phyloP scores from a whole-genome alignment of 306 rosid species.

The Styphnolobium japonicum region DNA sequence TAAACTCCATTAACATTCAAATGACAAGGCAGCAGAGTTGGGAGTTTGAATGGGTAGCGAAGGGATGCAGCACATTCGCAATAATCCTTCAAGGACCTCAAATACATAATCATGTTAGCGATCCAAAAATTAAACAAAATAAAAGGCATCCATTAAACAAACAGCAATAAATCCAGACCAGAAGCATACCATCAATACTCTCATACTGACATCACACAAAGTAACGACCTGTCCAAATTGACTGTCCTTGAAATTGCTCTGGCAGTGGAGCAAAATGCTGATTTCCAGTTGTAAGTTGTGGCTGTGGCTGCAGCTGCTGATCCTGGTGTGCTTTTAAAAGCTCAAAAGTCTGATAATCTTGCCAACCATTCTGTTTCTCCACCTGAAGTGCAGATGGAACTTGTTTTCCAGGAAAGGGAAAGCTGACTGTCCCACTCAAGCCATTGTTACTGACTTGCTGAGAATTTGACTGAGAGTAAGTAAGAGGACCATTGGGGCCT shows the following conservation, averaged over 20 bases:
- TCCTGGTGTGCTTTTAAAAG: conserved; percentile 57
- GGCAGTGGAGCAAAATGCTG: conserved; percentile 60
- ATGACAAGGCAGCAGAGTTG: conserved; percentile 63
- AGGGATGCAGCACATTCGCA: conserved; percentile 56
- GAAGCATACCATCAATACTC: conserved; percentile 62
- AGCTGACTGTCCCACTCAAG: conserved; percentile 50
- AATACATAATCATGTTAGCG: conserved; percentile 26
- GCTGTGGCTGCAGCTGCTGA: conserved; percentile 70
- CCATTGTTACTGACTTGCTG: conserved; percentile 48
- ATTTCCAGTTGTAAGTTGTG: conserved; percentile 55
- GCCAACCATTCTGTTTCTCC: conserved; percentile 68
- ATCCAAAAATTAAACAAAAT: background rate
- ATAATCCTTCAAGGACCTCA: conserved; percentile 59
- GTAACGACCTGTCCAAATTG: conserved; percentile 76
- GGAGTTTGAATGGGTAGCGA: conserved; percentile 65
- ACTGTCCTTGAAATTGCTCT: conserved; percentile 90
- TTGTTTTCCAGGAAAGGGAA: conserved; percentile 90
- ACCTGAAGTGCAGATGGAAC: conserved; percentile 53
- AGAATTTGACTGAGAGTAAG: conserved; percentile 42
- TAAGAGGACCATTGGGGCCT: conserved; percentile 38
- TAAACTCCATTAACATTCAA: conserved; percentile 67
- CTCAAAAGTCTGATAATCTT: conserved; percentile 62
- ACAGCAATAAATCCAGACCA: conserved; percentile 19
- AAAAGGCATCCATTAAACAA: conserved; percentile 16
- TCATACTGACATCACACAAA: conserved; percentile 74